Evolutionary conservation across 768 basidiomycete species (phyloP), one percentile per base, ranked within the genome.

Genomic region (Amanita thiersii): DNA sequence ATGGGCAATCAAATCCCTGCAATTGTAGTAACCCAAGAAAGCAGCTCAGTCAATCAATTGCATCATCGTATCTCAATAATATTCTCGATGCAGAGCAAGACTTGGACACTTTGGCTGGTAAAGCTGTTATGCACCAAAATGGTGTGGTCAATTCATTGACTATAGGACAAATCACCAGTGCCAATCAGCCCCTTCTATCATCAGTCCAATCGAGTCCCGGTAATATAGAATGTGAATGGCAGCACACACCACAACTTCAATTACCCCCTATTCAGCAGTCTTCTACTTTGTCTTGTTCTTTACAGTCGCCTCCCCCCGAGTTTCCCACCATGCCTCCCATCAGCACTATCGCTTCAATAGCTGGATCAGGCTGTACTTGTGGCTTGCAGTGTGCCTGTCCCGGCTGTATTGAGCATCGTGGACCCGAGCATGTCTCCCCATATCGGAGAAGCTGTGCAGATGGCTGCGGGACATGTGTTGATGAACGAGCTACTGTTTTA

Each of bases 341-440:
- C 52, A 75, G 70, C 50, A 61, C 66, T 31, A 68, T 81, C 32
- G 62, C 64, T 15, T 78, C 79, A 3, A 56, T 81, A 9, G 79
- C 81, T 1, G 79, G 75, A 10, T 71, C 81, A 2, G 81, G 79
- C 2, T 87, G 85, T 54, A 81, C 78, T 5, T 86, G 85, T 52
- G 83, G 83, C 21, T 56, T 75, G 31, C 61, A 63, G 29, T 88
- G 85, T 52, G 69, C 69, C 10, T 88, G 85, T 57, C 83, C 83
- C 0, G 83, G 83, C 24, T 88, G 85, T 53, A 56, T 73, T 7
- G 69, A 81, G 50, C 85, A 87, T 52, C 78, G 81, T n/a, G 75
- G 77, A 1, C 43, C 58, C 12, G 65, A 67, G 12, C 56, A 76
- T 45, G 70, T 62, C 14, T 66, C 66, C 33, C 51, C 64, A 12